phyloP scores from a whole-genome alignment of 345 rosid genomes.

The Murraya koenigii region DNA sequence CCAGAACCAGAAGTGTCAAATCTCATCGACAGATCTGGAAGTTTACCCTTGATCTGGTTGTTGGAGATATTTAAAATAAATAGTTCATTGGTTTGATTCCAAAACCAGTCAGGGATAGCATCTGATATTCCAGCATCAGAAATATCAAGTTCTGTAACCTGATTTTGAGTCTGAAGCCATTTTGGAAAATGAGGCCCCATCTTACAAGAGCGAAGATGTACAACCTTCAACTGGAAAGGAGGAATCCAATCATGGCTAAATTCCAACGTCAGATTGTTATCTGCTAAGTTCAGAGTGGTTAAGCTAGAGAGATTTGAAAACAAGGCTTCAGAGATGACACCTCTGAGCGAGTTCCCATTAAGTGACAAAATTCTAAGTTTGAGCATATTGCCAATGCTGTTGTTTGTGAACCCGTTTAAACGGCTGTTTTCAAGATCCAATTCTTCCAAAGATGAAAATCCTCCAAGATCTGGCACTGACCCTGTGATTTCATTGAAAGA shows the following conservation, averaged over 20 bases:
- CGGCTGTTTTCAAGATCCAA: not conserved
- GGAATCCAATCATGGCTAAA: not conserved
- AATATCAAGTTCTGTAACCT: not conserved
- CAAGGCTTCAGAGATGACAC: not conserved
- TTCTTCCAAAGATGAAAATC: not conserved
- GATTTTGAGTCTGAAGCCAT: not conserved
- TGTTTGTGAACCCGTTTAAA: not conserved
- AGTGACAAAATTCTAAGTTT: not conserved
- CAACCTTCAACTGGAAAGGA: not conserved
- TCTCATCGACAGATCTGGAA: not conserved
- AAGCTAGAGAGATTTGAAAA: not conserved
- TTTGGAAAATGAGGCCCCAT: not conserved
- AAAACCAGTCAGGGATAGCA: not conserved
- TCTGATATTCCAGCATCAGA: not conserved
- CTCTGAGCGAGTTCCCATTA: not conserved
- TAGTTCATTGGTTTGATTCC: not conserved
- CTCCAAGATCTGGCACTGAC: not conserved
- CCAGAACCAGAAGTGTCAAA: not conserved
- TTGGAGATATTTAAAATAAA: not conserved
- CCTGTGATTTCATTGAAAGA: conserved; percentile 13
- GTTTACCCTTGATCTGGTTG: not conserved
- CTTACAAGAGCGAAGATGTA: not conserved
- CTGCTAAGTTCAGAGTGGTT: not conserved
- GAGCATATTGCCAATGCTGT: not conserved
- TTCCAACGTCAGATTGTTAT: not conserved